Base-by-base conservation (phyloP, 352 stramenopile genomes). In the Phytophthora citrophthora region DNA sequence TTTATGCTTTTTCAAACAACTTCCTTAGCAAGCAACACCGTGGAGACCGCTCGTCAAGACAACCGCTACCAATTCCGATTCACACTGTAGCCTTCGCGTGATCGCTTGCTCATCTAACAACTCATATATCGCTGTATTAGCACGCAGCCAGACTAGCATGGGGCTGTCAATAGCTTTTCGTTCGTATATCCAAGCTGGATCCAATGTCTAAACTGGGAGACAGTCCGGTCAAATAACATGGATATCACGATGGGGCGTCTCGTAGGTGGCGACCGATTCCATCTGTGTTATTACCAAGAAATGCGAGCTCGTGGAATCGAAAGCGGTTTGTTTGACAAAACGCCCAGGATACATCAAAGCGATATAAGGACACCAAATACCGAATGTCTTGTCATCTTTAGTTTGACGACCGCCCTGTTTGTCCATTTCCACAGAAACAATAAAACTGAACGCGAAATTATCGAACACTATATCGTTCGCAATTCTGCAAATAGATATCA, bases 1-100 rank as follows among this genome's bases (percentile, higher is more conserved):
- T 62, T 53, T 62, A 62, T 62, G 54, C 11, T 8, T 54, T 62
- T 53, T 61, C 24, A 48, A 36, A 11, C 3, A 24, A 62, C 39
- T 49, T 43, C n/a, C 43, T 62, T 62, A 62, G 54, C 45, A 62
- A 55, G 54, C 54, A 62, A 62, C 31, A 10, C n/a, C 4, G 34
- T 24, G 39, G 47, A 29, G 7, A 3, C n/a, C 34, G 13, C 23
- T 50, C 43, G 34, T 55, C 44, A 5, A 26, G 31, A 46, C 31
- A 38, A 61, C 54, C 10, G n/a, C 7, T 16, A 47, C 43, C 54
- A 61, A 61, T 29, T 54, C 32, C 16, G 34, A 40, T n/a, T 16
- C 27, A 6, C 31, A 53, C 5, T 32, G 12, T 16, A 12, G 2
- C 45, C 2, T 13, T 31, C 20, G 20, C 20, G 20, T 20, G 13